These are phyloP conservation scores for Saccharum spontaneum DNA, from an alignment of 176 grass and related monocot species.

Conservation along the genomic window DNA sequence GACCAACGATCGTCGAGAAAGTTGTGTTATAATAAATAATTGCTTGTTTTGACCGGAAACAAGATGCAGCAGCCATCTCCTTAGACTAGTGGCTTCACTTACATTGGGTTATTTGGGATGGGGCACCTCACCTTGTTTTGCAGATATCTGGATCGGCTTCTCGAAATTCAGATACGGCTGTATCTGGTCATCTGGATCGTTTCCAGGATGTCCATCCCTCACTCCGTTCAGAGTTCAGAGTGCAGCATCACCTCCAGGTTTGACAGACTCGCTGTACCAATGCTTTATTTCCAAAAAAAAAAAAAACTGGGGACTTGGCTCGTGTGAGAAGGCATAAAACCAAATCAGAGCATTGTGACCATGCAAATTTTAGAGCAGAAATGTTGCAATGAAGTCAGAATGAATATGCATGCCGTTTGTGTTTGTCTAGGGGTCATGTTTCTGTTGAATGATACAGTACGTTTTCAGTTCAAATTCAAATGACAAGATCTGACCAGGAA, in stretches of 20 bases:
- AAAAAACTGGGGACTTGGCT: background rate
- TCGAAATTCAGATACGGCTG: conserved; percentile 82
- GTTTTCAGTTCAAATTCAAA: background rate
- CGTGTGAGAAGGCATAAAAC: conserved; percentile 10
- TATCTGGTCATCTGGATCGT: conserved; percentile 37
- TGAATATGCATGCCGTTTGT: too few relatives aligned
- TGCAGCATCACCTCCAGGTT: background rate
- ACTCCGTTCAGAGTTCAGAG: background rate
- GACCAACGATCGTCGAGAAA: background rate
- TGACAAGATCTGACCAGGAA: background rate
- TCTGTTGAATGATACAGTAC: background rate
- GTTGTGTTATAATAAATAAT: background rate
- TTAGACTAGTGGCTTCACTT: too few relatives aligned
- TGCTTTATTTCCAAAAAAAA: too few relatives aligned
- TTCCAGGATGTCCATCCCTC: conserved; percentile 46
- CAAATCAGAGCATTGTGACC: background rate
- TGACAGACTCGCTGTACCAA: conserved; percentile 4
- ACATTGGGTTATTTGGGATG: too few relatives aligned
- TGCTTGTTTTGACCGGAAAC: too few relatives aligned
- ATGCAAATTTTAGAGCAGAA: background rate
- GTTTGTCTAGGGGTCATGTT: background rate
- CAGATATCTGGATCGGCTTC: conserved; percentile 73
- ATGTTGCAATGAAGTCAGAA: too few relatives aligned
- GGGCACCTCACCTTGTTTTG: conserved; percentile 2
- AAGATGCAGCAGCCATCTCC: too few relatives aligned